These are phyloP conservation scores for Mollisiaceae sp. DNA, from an alignment of 2,329 filamentous ascomycete species.

Conservation along the genomic window DNA sequence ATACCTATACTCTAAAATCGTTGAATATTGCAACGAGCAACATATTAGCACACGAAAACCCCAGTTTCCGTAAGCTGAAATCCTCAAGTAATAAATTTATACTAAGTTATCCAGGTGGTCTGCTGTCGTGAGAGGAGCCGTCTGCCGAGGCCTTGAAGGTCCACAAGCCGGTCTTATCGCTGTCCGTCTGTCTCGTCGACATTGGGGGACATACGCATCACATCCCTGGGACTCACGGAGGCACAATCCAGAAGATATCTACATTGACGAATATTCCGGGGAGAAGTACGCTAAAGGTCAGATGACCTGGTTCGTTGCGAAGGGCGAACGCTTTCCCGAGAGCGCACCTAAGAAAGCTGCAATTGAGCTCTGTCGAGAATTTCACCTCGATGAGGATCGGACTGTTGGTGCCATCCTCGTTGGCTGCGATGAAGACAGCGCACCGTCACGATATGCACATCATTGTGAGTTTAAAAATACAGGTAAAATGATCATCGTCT, in stretches of 20 bases:
- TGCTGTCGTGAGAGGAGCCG: conserved; percentile 14
- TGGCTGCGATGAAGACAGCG: background rate
- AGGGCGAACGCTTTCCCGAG: background rate
- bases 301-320: background rate
- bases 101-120: conserved; percentile 8
- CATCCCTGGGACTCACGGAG: background rate
- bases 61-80: background rate
- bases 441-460: background rate
- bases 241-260: background rate
- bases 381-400: background rate
- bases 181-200: conserved; percentile 4
- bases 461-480: background rate
- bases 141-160: conserved; percentile 3
- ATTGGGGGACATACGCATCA: conserved; percentile 9
- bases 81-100: background rate
- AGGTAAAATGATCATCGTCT: background rate
- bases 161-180: background rate
- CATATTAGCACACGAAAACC: background rate
- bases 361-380: background rate
- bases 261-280: background rate
- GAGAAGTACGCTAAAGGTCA: conserved; percentile 1
- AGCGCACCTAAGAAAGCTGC: background rate
- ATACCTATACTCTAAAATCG: conserved; percentile 8
- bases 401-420: background rate
- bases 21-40: background rate